Evolutionary conservation across 2,329 filamentous ascomycete genomes (phyloP).

Genomic region (Hypoxylon sp.): DNA sequence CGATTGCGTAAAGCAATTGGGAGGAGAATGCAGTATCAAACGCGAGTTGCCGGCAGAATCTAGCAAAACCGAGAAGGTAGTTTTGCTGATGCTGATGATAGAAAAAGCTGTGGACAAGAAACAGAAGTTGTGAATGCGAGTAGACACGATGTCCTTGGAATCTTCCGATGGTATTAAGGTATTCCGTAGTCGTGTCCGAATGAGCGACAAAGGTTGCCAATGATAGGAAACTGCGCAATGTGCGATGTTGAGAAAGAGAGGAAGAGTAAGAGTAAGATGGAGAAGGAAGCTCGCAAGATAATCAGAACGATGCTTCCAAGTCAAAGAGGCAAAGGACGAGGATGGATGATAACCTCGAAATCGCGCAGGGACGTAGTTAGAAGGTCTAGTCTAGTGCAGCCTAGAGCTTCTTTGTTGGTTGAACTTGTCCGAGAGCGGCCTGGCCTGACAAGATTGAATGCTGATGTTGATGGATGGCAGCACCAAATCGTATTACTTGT

Average conservation of each 20-base stretch:
- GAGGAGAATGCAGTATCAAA: conserved; percentile 46
- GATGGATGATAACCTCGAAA: conserved; percentile 28
- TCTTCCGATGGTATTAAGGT: conserved; percentile 40
- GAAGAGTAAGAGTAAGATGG: conserved; percentile 28
- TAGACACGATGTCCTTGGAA: conserved; percentile 33
- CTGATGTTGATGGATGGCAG: conserved; percentile 25
- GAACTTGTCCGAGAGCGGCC: conserved; percentile 36
- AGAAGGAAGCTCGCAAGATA: conserved; percentile 22
- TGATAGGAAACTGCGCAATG: conserved; percentile 32
- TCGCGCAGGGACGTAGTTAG: conserved; percentile 23
- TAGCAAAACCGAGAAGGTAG: conserved; percentile 44
- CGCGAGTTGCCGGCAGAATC: conserved; percentile 44
- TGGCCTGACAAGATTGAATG: conserved; percentile 20
- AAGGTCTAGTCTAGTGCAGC: conserved; percentile 19
- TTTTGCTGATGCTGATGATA: conserved; percentile 34
- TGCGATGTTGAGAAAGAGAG: conserved; percentile 26
- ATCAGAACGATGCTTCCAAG: conserved; percentile 21
- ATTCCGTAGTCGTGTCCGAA: conserved; percentile 39
- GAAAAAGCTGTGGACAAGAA: conserved; percentile 48
- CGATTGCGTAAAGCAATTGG: conserved; percentile 28
- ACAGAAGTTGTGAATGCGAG: conserved; percentile 41
- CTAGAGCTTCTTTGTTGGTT: conserved; percentile 37
- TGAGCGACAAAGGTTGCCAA: conserved; percentile 39
- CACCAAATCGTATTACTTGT: conserved; percentile 34
- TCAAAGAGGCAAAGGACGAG: conserved; percentile 24